Percentiles rank a stretch among this genome's conserved stretches.
These are phyloP conservation scores for Hericium coralloides DNA, from an alignment of 768 basidiomycete genomes.

Conservation along the genomic window DNA sequence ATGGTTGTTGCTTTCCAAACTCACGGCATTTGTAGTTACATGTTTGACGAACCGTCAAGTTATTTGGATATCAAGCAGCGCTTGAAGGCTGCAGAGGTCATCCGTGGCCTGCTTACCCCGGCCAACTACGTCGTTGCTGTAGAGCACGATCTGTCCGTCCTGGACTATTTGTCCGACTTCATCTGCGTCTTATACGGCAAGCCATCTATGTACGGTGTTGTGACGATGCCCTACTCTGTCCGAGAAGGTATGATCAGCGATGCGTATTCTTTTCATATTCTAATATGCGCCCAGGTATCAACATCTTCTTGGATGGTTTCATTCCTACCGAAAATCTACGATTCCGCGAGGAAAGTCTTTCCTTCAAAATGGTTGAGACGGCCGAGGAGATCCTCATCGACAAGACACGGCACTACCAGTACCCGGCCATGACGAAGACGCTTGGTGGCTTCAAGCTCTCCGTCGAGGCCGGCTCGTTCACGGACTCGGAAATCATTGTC, in stretches of 20 bases:
- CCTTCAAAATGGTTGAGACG: constrained; percentile 97
- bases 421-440: constrained; percentile 96
- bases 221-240: constrained; percentile 97
- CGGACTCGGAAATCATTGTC: constrained; percentile 99
- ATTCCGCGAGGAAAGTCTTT: constrained; percentile 90
- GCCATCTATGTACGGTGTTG: constrained; percentile 95
- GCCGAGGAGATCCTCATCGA: constrained; percentile 84
- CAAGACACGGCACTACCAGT: constrained; percentile 84
- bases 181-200: constrained; percentile 97
- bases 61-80: constrained; percentile 97
- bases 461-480: constrained; percentile 83
- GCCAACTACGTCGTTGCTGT: constrained; percentile 94
- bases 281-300: constrained; percentile 60
- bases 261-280: background rate
- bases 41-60: constrained; percentile 99
- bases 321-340: constrained; percentile 98
- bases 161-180: constrained; percentile 98
- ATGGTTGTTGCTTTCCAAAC: background rate
- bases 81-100: constrained; percentile 89
- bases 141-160: constrained; percentile 96
- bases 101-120: constrained; percentile 75
- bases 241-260: constrained; percentile 66
- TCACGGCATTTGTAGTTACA: constrained; percentile 39
- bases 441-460: constrained; percentile 93
- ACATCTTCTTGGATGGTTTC: constrained; percentile 98